Conservation (phyloP, 2,329 filamentous ascomycete genomes). For the Ophiostoma ips region DNA sequence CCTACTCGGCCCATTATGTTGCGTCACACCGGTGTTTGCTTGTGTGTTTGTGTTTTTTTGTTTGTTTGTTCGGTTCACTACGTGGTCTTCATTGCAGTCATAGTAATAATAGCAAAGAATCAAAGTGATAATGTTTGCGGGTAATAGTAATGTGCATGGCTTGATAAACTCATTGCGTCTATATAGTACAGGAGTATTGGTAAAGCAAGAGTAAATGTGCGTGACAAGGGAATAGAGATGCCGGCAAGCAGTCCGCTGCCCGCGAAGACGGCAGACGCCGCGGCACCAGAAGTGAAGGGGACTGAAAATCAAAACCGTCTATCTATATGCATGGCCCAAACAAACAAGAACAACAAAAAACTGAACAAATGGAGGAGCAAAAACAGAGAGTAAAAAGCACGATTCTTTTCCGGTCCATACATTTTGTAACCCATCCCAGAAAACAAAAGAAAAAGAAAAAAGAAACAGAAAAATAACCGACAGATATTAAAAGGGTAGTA, state of each 20-base stretch:
- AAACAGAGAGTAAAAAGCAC: neutral
- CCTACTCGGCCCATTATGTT: neutral
- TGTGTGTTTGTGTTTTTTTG: neutral
- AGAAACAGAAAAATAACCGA: neutral
- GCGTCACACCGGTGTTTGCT: neutral
- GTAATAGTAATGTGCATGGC: neutral
- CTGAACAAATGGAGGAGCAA: no score
- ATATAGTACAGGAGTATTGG: slow-evolving; percentile 3
- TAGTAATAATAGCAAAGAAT: no score
- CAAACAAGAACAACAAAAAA: neutral
- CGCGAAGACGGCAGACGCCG: neutral
- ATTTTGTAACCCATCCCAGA: neutral
- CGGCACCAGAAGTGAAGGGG: neutral
- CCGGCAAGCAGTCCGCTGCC: neutral
- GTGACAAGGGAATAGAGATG: neutral
- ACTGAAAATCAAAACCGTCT: slow-evolving; percentile 4
- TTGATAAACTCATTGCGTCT: neutral
- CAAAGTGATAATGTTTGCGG: no score
- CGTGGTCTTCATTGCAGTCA: neutral
- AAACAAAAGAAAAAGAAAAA: neutral
- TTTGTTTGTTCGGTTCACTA: no score
- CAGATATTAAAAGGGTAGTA: neutral
- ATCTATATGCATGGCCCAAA: slow-evolving; percentile 11
- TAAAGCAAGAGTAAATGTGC: neutral
- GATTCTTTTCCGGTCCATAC: slow-evolving; percentile 1